phyloP scores from a whole-genome alignment of 2,329 filamentous ascomycete species.

The Pestalotiopsis sp. region DNA sequence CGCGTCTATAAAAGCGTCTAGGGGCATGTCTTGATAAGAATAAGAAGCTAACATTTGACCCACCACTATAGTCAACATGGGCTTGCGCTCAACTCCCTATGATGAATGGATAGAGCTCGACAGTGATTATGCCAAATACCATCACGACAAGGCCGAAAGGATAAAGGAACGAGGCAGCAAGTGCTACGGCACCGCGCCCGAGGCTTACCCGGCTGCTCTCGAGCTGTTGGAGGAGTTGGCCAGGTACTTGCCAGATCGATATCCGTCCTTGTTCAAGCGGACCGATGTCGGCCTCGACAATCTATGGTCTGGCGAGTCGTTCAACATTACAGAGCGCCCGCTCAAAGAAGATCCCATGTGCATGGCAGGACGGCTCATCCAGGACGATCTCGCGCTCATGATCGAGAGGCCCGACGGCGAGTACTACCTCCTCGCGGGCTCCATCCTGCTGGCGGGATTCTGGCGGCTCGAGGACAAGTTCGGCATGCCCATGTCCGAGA shows the following conservation, averaged over 20 bases:
- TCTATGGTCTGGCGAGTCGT: constrained; percentile 69
- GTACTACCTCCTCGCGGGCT: constrained; percentile 79
- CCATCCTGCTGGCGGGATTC: constrained; percentile 78
- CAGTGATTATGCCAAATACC: constrained; percentile 74
- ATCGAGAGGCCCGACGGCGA: constrained; percentile 75
- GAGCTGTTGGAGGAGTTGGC: constrained; percentile 77
- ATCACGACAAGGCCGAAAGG: constrained; percentile 70
- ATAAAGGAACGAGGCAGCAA: constrained; percentile 68
- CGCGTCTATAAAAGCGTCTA: too few relatives aligned
- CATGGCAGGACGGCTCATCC: constrained; percentile 71
- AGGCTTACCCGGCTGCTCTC: constrained; percentile 71
- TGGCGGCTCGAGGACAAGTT: constrained; percentile 83
- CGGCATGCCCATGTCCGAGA: constrained; percentile 77
- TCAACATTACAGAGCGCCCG: constrained; percentile 67
- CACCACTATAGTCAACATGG: constrained; percentile 64
- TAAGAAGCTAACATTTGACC: not conserved
- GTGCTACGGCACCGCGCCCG: constrained; percentile 70
- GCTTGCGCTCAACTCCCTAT: constrained; percentile 69
- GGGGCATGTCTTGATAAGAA: not conserved
- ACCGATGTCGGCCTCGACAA: constrained; percentile 72
- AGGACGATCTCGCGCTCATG: constrained; percentile 87
- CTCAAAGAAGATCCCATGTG: constrained; percentile 79
- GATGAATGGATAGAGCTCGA: constrained; percentile 86
- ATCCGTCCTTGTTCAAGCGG: constrained; percentile 69
- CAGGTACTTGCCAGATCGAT: constrained; percentile 73